These are phyloP conservation scores for Termitomyces sp. DNA, from an alignment of 768 basidiomycete genomes.

Conservation along the genomic window DNA sequence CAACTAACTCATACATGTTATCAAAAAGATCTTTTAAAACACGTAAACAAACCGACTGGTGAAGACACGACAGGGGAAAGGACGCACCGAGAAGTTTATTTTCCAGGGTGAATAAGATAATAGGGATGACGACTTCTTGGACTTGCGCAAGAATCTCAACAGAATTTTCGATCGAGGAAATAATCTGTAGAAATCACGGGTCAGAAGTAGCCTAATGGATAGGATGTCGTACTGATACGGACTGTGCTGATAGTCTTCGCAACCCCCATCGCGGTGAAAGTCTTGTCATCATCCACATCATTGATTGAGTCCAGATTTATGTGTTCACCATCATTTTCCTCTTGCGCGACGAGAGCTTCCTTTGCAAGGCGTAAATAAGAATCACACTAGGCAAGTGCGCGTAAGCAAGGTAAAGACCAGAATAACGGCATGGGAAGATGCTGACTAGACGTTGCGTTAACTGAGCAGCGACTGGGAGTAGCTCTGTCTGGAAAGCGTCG, in stretches of 20 bases:
- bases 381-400: constrained; percentile 50
- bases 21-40: constrained; percentile 67
- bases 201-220: background rate
- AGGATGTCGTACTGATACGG: constrained; percentile 18
- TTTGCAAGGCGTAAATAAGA: constrained; percentile 76
- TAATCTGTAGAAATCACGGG: constrained; percentile 41
- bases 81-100: constrained; percentile 67
- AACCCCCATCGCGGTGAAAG: constrained; percentile 82
- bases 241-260: constrained; percentile 83
- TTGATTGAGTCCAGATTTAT: constrained; percentile 51
- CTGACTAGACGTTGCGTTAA: constrained; percentile 72
- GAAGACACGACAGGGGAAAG: background rate
- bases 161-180: constrained; percentile 67
- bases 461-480: constrained; percentile 81
- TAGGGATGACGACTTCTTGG: constrained; percentile 77
- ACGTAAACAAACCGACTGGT: background rate
- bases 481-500: constrained; percentile 76
- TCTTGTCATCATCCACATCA: constrained; percentile 77
- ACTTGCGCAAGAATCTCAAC: constrained; percentile 74
- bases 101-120: constrained; percentile 73
- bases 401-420: background rate
- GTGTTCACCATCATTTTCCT: constrained; percentile 43
- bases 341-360: constrained; percentile 55
- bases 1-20: constrained; percentile 82
- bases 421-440: constrained; percentile 8